Evolutionary conservation across 495 filamentous ascomycete species (phyloP).

Genomic region (Penicillium lividum): DNA sequence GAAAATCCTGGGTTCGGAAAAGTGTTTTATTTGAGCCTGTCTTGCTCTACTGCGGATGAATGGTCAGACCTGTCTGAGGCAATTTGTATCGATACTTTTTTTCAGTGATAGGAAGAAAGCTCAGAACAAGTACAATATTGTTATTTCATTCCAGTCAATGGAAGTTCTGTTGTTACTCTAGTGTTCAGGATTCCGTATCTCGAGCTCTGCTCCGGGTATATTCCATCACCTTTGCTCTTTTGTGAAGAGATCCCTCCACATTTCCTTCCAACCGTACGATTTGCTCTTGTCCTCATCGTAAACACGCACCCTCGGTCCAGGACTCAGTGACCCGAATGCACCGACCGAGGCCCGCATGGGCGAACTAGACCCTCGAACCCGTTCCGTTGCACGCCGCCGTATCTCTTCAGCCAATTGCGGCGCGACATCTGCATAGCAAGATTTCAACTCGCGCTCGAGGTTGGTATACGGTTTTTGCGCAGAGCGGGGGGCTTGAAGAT

Average conservation of each 20-base stretch:
- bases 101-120: neutral
- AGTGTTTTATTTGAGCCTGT: neutral
- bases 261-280: constrained; percentile 80
- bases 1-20: too few relatives aligned
- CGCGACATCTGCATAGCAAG: constrained; percentile 84
- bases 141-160: neutral
- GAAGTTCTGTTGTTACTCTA: neutral
- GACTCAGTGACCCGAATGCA: constrained; percentile 54
- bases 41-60: neutral
- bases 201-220: neutral
- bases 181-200: neutral
- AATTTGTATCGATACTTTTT: neutral
- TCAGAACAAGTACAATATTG: neutral
- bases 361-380: constrained; percentile 35
- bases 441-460: constrained; percentile 76
- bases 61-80: neutral
- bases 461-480: constrained; percentile 93
- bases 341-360: constrained; percentile 28
- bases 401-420: constrained; percentile 73
- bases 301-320: constrained; percentile 54
- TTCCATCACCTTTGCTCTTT: constrained; percentile 14
- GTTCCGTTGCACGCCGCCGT: constrained; percentile 61
- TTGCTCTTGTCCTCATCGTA: constrained; percentile 70
- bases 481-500: constrained; percentile 86
- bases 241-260: constrained; percentile 81